Base-by-base conservation (phyloP, 805 yeast genomes). In the Monosporozyma yasuniensis region DNA sequence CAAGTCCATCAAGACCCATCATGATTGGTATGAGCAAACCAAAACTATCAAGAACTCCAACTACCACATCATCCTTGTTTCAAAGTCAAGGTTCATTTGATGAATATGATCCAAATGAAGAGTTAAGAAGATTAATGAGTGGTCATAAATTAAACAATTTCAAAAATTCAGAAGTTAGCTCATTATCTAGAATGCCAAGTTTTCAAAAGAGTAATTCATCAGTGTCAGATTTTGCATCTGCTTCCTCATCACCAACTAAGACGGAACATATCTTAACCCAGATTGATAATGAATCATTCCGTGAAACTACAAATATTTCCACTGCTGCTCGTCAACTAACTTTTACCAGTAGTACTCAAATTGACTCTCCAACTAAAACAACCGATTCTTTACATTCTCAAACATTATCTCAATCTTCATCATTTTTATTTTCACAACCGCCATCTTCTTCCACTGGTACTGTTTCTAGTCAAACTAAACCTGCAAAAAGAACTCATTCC, bases 31-130 rank as follows among this genome's bases (percentile, higher is more conserved):
- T 39, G 18, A 14, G 11, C 2, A 41, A 21, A n/a, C 30, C 25
- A 27, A 44, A 34, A 11, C 28, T 38, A 8, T 42, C 35, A n/a
- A 27, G 46, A 2, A 50, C 50, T 11, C 45, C 45, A 23, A 47
- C 56, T 2, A 32, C 14, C 19, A 32, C 35, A 12, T 53, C 52
- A 4, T n/a, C 45, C 14, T 42, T 54, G 2, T 49, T 51, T 22
- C 44, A 49, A 37, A 59, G 67, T 2, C 64, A 60, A 27, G 69
- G 68, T 11, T 64, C 69, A 14, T 65, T 65, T 49, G 69, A 63
- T 43, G 69, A 65, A 30, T 58, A 59, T 32, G 62, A 64, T 51
- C 59, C 57, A 7, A 62, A 58, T 42, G 54, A 47, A 11, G 64
- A 62, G 41, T 23, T 59, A 18, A 50, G 56, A 34, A 48, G 51